Conservation (phyloP, 208 protist species). For the Spongospora subterranea region DNA sequence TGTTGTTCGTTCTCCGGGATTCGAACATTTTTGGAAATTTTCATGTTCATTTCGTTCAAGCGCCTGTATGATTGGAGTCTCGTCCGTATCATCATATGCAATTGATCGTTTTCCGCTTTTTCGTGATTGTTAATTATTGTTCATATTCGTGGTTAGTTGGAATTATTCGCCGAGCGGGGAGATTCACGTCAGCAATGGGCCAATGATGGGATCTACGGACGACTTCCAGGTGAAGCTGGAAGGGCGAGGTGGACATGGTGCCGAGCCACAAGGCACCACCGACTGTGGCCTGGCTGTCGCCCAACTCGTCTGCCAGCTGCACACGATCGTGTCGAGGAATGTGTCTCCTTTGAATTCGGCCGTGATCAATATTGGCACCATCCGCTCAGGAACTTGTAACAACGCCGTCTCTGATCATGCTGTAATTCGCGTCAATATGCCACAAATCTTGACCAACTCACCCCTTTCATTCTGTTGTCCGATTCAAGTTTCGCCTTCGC, state of each 20-base stretch:
- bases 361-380: neutral
- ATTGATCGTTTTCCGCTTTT: too few relatives aligned
- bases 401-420: neutral
- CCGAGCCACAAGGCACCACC: neutral
- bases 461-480: too few relatives aligned
- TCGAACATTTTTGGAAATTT: too few relatives aligned
- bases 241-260: neutral
- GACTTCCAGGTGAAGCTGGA: neutral
- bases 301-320: neutral
- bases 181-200: neutral
- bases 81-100: too few relatives aligned
- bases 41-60: too few relatives aligned
- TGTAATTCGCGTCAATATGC: neutral
- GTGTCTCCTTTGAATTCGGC: neutral
- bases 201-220: neutral
- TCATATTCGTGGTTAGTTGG: neutral
- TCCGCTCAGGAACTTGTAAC: neutral
- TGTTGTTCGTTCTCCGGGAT: too few relatives aligned
- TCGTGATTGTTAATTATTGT: neutral
- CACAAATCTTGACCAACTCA: neutral
- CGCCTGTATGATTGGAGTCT: too few relatives aligned
- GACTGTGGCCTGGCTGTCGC: neutral
- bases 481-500: too few relatives aligned
- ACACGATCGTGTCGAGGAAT: neutral
- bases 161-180: neutral